A percentile compares a stretch with the other conserved stretches of the same genome.
phyloP scores from a whole-genome alignment of 2,329 filamentous ascomycete genomes.

The Teratosphaeriaceae sp. region DNA sequence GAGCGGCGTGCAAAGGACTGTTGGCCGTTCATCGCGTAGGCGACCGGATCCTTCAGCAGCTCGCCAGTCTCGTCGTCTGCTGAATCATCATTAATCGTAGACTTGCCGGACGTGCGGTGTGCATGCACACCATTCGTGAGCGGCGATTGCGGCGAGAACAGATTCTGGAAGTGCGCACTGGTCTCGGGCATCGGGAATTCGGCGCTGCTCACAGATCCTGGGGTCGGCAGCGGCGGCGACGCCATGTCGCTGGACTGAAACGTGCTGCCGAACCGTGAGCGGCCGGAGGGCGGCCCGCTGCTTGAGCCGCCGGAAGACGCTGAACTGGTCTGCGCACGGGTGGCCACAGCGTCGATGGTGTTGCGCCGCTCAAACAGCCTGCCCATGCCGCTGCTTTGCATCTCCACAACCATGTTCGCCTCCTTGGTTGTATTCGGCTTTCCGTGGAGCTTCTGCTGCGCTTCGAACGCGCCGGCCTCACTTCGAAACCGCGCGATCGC shows the following conservation, averaged over 20 bases:
- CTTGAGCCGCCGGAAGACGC: slow-evolving; percentile 42
- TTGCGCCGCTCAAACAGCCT: slow-evolving; percentile 36
- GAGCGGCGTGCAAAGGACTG: slow-evolving; percentile 52
- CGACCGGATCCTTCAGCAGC: slow-evolving; percentile 65
- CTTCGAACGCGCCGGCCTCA: slow-evolving; percentile 52
- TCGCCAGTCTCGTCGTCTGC: slow-evolving; percentile 66
- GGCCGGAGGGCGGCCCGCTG: slow-evolving; percentile 11
- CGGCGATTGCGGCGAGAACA: slow-evolving; percentile 69
- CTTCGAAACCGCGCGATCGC: slow-evolving; percentile 55
- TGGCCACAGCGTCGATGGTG: slow-evolving; percentile 44
- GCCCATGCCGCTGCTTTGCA: slow-evolving; percentile 34
- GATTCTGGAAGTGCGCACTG: slow-evolving; percentile 50
- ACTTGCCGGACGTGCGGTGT: slow-evolving; percentile 58
- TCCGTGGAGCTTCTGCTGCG: slow-evolving; percentile 52
- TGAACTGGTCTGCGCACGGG: slow-evolving; percentile 39
- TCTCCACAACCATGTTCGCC: slow-evolving; percentile 52
- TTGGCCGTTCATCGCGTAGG: slow-evolving; percentile 64
- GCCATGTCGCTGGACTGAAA: slow-evolving; percentile 58
- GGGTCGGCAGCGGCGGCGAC: slow-evolving; percentile 46
- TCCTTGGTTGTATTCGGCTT: slow-evolving; percentile 57
- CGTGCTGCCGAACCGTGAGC: slow-evolving; percentile 53
- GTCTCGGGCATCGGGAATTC: slow-evolving; percentile 56
- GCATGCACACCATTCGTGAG: slow-evolving; percentile 64
- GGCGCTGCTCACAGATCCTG: slow-evolving; percentile 46
- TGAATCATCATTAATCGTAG: slow-evolving; percentile 62